Evolutionary conservation across 441 rosid species (phyloP).

Genomic region (Bruguiera hainesii): DNA sequence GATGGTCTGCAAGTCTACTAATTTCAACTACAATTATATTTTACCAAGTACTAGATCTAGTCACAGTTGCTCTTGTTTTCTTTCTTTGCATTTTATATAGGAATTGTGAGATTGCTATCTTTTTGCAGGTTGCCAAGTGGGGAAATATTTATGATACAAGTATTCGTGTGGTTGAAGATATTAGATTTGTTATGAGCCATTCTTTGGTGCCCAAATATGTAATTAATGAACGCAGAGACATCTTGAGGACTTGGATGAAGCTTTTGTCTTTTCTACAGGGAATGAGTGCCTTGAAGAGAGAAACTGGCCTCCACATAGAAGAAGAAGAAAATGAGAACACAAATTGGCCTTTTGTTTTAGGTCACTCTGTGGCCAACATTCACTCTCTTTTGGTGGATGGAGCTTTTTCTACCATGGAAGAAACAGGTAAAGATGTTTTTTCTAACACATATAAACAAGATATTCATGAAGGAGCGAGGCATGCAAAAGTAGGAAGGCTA

Average conservation of each 20-base stretch:
- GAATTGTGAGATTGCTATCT: constrained; percentile 18
- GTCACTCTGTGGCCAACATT: constrained; percentile 63
- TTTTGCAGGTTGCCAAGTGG: constrained; percentile 71
- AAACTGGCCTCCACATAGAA: constrained; percentile 66
- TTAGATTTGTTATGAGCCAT: constrained; percentile 88
- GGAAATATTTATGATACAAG: constrained; percentile 58
- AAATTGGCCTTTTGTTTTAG: constrained; percentile 61
- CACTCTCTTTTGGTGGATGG: constrained; percentile 80
- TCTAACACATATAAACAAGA: constrained; percentile 29
- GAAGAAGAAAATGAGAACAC: constrained; percentile 74
- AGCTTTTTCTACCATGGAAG: constrained; percentile 57
- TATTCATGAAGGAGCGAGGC: constrained; percentile 53
- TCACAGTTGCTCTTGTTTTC: constrained; percentile 1
- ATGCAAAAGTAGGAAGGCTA: constrained; percentile 84
- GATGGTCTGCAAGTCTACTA: background rate
- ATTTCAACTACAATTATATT: constrained; percentile 11
- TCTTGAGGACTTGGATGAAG: constrained; percentile 74
- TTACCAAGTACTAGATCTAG: background rate
- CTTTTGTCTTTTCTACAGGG: constrained; percentile 91
- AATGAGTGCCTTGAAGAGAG: constrained; percentile 85
- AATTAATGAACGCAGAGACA: constrained; percentile 55
- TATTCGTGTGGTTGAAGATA: constrained; percentile 75
- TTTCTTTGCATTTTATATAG: background rate
- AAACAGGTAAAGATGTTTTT: constrained; percentile 30
- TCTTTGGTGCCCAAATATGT: constrained; percentile 64